Evolutionary conservation across 441 rosid species (phyloP), one percentile per base, ranked within the genome.

Genomic region (Brassica balearica): DNA sequence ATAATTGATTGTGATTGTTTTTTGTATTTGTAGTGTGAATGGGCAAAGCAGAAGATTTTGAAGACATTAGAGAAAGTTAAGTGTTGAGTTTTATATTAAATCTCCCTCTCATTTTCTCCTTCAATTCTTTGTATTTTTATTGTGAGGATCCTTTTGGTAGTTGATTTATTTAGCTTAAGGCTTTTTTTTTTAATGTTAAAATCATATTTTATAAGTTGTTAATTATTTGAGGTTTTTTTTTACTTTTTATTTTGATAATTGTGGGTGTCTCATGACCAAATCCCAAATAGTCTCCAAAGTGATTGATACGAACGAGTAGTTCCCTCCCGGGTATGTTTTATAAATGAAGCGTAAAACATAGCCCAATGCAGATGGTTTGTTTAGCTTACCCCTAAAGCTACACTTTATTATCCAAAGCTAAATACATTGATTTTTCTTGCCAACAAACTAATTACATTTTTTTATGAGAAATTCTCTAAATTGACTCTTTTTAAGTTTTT

Each of bases 21-120:
- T 78, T 73, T 78, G 70, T 79, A 79, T 79, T 74, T 74, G 71
- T 79, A 79, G 78, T 73, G 78, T 73, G 78, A 73, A 73, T 79
- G 74, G 58, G 66, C 60, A 58, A 79, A 73, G 27, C 82, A 79
- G 71, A 74, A 74, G 82, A 69, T 74, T 79, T 79, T 79, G 82
- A 79, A 79, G 79, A 74, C 71, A 68, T 38, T 79, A 74, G 79
- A 63, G 41, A 79, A 69, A 43, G 10, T 74, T 79, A 69, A 75
- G 72, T 43, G 56, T 43, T 56, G 78, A 79, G 75, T 56, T 53
- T 78, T 64, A 74, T 43, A 43, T 69, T 74, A 69, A 62, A 69
- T 43, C 75, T 74, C 63, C 75, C 55, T 69, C 77, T 78, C 14
- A 73, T 53, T 65, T 23, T 74, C 23, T 79, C 78, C 55, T 79